A percentile compares a stretch with the other conserved stretches of the same genome.
Evolutionary conservation across 1,139 yeast genomes (phyloP).

Genomic region (Suhomyces yuchorum): DNA sequence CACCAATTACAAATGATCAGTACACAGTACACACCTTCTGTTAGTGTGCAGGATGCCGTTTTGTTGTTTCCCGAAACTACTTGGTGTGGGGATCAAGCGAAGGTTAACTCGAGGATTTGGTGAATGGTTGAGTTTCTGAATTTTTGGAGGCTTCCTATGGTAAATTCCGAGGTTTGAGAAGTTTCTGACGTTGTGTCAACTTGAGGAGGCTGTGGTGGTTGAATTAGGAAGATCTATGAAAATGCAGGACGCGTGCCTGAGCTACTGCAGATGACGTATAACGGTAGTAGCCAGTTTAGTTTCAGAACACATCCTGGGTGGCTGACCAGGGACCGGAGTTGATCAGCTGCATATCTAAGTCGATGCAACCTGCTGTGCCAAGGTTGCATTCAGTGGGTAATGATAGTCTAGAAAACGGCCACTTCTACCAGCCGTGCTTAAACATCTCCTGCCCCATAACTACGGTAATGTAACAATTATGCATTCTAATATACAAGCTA

Average conservation of each 20-base stretch:
- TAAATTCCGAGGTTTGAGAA: background rate
- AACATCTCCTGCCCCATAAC: too few relatives aligned
- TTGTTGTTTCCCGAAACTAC: background rate
- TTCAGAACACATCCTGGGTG: too few relatives aligned
- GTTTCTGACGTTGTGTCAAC: background rate
- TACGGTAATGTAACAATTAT: background rate
- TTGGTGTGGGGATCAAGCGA: background rate
- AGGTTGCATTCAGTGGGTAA: too few relatives aligned
- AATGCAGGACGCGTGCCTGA: slow-evolving; percentile 3
- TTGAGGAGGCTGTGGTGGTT: slow-evolving; percentile 2
- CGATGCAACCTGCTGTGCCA: too few relatives aligned
- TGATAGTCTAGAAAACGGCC: too few relatives aligned
- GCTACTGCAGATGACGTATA: background rate
- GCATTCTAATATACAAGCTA: slow-evolving; percentile 8
- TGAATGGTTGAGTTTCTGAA: background rate
- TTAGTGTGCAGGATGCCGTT: background rate
- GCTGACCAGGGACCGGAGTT: too few relatives aligned
- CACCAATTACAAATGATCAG: background rate
- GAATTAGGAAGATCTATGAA: background rate
- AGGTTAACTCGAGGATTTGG: background rate
- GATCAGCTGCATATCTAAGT: too few relatives aligned
- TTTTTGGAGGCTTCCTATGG: background rate
- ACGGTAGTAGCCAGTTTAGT: background rate
- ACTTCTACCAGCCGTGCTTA: too few relatives aligned
- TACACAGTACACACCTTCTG: background rate